These are phyloP conservation scores for Aspergillus awamori DNA, from an alignment of 2,329 filamentous ascomycete species.

Conservation along the genomic window DNA sequence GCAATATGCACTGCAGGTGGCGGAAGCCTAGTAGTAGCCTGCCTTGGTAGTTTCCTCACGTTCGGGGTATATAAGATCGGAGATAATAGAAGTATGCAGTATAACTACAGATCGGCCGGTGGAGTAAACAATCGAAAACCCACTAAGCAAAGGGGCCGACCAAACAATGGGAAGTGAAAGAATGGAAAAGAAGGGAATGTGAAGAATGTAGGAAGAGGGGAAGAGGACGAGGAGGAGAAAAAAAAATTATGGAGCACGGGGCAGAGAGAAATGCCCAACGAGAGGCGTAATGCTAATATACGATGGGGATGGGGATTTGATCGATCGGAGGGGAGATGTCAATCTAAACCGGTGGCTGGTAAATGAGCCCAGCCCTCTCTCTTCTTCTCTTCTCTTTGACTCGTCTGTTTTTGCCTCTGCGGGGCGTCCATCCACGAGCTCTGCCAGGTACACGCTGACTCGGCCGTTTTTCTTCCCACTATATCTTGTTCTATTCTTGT, in stretches of 20 bases:
- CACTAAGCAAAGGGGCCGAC: neutral
- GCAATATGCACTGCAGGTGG: neutral
- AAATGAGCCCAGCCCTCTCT: conserved; percentile 17
- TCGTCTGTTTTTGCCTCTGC: conserved; percentile 12
- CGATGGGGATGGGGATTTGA: conserved; percentile 10
- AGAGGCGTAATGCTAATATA: conserved; percentile 9
- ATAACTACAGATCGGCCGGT: neutral
- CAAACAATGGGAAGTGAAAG: neutral
- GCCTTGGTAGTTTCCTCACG: neutral
- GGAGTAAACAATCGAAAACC: neutral
- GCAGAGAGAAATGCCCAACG: conserved; percentile 11
- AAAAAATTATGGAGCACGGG: neutral
- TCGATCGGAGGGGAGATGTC: neutral
- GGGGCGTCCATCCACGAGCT: conserved; percentile 16
- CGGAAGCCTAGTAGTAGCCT: neutral
- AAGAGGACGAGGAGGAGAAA: conserved; percentile 2
- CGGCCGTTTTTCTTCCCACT: neutral
- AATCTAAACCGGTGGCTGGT: conserved; percentile 26
- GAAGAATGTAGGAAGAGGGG: neutral
- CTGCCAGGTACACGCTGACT: conserved; percentile 18
- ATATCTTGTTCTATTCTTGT: neutral
- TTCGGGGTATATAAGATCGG: conserved; percentile 3
- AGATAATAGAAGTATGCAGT: neutral
- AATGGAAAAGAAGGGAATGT: neutral
- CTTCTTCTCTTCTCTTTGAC: neutral